These are phyloP conservation scores for Cladosporium sp. DNA, from an alignment of 2,329 filamentous ascomycete genomes.

Conservation along the genomic window DNA sequence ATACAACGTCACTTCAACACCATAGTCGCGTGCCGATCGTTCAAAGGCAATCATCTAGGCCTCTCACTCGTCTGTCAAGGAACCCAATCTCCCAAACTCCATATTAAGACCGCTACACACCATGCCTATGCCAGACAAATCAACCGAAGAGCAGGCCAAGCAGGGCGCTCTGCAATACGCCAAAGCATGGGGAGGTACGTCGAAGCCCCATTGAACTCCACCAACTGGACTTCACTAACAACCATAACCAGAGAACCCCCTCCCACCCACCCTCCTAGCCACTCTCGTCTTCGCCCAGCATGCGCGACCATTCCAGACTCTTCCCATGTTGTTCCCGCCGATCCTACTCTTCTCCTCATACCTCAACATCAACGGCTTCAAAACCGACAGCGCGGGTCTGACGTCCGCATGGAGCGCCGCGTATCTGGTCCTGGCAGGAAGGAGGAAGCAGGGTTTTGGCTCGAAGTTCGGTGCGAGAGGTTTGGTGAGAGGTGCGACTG, in stretches of 20 bases:
- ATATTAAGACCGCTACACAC: too few relatives aligned
- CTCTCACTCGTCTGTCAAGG: background rate
- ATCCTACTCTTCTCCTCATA: conserved; percentile 63
- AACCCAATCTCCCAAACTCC: too few relatives aligned
- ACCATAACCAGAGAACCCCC: conserved; percentile 53
- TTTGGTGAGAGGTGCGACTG: conserved; percentile 48
- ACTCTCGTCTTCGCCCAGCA: conserved; percentile 64
- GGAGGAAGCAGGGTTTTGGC: conserved; percentile 49
- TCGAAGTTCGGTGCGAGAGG: conserved; percentile 49
- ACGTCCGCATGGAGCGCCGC: conserved; percentile 62
- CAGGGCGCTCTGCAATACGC: conserved; percentile 42
- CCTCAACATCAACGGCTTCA: conserved; percentile 59
- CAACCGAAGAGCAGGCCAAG: conserved; percentile 34
- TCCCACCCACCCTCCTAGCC: conserved; percentile 62
- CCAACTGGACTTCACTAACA: conserved; percentile 12
- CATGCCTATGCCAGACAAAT: conserved; percentile 39
- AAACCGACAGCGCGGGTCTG: conserved; percentile 60
- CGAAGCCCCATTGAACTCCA: conserved; percentile 13
- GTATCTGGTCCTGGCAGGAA: conserved; percentile 58
- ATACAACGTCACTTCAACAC: background rate
- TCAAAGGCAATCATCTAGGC: too few relatives aligned
- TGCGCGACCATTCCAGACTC: conserved; percentile 59
- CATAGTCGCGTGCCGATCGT: too few relatives aligned
- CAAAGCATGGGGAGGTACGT: conserved; percentile 51
- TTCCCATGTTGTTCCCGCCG: conserved; percentile 65